Evolutionary conservation across 441 rosid genomes (phyloP).

Genomic region (Gossypium trilobum): DNA sequence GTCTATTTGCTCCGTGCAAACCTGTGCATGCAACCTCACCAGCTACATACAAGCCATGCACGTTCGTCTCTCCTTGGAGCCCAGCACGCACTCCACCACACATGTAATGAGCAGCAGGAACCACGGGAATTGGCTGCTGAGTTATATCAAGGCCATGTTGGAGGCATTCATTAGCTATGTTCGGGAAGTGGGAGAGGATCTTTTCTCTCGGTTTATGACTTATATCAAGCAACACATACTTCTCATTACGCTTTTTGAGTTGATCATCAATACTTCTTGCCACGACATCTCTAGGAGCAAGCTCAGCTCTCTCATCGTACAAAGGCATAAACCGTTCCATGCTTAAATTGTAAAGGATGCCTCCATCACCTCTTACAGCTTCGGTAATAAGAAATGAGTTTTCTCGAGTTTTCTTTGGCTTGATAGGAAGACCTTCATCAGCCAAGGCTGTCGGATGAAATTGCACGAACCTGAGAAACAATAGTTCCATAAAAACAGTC

Average conservation of each 20-base stretch:
- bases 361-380: conserved; percentile 97
- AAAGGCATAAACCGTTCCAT: conserved; percentile 83
- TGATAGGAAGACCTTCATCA: conserved; percentile 79
- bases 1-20: conserved; percentile 89
- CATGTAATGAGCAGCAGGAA: conserved; percentile 96
- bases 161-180: conserved; percentile 82
- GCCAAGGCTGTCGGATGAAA: conserved; percentile 97
- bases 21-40: conserved; percentile 99
- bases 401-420: conserved; percentile 52
- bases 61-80: conserved; percentile 87
- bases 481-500: conserved; percentile 7
- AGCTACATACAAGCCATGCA: conserved; percentile 75
- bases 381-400: conserved; percentile 86
- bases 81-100: conserved; percentile 94
- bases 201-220: conserved; percentile 72
- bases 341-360: conserved; percentile 67
- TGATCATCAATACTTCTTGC: conserved; percentile 97
- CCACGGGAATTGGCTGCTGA: conserved; percentile 74
- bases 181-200: conserved; percentile 87
- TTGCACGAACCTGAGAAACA: conserved; percentile 69
- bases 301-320: conserved; percentile 85
- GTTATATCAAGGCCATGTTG: conserved; percentile 70
- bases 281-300: conserved; percentile 92
- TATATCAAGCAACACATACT: conserved; percentile 80
- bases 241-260: conserved; percentile 64